A percentile compares a stretch with the other conserved stretches of the same genome.
Conservation (phyloP, 2,329 filamentous ascomycete species). For the Microthyrium microscopicum region DNA sequence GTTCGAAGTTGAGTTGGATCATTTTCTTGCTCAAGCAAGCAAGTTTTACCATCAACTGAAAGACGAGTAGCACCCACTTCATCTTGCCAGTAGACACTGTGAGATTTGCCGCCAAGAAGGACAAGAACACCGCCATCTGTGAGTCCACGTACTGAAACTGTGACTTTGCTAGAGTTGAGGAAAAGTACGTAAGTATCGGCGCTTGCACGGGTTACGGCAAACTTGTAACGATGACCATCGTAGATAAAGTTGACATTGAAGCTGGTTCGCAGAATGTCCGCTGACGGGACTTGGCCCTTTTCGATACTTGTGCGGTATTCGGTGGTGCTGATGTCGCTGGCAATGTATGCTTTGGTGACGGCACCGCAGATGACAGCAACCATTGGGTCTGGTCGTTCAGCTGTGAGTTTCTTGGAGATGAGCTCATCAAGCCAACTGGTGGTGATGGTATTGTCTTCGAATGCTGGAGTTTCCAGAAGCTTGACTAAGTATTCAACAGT, state of each 20-base stretch:
- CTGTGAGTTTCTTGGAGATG: conserved; percentile 93
- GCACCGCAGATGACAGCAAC: conserved; percentile 92
- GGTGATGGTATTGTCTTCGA: conserved; percentile 97
- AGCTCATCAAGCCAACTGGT: conserved; percentile 98
- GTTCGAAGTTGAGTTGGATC: conserved; percentile 93
- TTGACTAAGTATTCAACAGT: conserved; percentile 99
- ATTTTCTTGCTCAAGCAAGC: conserved; percentile 94
- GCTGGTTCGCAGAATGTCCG: conserved; percentile 93
- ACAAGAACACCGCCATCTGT: conserved; percentile 88
- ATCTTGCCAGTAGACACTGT: conserved; percentile 99
- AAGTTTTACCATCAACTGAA: conserved; percentile 96
- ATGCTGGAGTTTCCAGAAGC: conserved; percentile 91
- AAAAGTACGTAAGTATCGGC: conserved; percentile 91
- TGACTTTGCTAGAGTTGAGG: conserved; percentile 96
- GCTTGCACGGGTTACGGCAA: conserved; percentile 87
- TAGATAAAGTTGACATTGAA: conserved; percentile 99
- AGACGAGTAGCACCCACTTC: conserved; percentile 90
- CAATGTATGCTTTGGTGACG: conserved; percentile 83
- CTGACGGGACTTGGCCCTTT: conserved; percentile 92
- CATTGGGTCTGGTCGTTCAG: conserved; percentile 84
- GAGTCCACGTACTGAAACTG: conserved; percentile 79
- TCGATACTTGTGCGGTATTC: conserved; percentile 82
- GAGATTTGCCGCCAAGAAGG: conserved; percentile 76
- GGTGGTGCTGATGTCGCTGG: conserved; percentile 74
- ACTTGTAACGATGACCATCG: conserved; percentile 91